Percentiles rank a stretch among this genome's conserved stretches.
Conservation (phyloP, 2,329 filamentous ascomycete genomes). For the Neonectria punicea region DNA sequence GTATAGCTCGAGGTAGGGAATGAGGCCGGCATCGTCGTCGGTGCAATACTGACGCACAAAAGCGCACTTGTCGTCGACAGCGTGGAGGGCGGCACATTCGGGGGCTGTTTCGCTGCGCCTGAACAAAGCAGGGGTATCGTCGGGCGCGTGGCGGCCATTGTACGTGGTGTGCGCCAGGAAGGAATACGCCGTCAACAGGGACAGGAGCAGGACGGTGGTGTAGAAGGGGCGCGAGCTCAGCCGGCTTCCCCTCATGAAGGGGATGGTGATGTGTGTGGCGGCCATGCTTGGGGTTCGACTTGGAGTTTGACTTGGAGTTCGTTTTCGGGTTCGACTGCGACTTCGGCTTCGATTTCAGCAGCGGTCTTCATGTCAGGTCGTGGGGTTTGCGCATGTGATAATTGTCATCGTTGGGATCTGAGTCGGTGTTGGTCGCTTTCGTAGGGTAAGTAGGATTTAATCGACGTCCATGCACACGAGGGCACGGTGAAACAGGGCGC, state of each 20-base stretch:
- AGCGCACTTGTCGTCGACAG: conserved; percentile 82
- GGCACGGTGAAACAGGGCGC: background rate
- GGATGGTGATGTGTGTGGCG: conserved; percentile 17
- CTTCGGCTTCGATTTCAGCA: conserved; percentile 2
- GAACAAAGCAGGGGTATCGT: conserved; percentile 31
- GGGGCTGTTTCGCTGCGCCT: conserved; percentile 46
- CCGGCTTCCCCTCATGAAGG: conserved; percentile 46
- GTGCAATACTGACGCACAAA: conserved; percentile 85
- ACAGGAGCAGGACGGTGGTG: conserved; percentile 58
- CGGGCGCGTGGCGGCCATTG: conserved; percentile 10
- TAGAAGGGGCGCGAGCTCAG: conserved; percentile 62
- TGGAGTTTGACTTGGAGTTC: background rate
- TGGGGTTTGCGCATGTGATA: conserved; percentile 27
- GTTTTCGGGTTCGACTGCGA: background rate
- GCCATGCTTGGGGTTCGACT: conserved; percentile 18
- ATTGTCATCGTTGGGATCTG: conserved; percentile 1
- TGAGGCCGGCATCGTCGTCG: conserved; percentile 88
- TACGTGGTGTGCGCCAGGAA: conserved; percentile 48
- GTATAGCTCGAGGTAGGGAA: conserved; percentile 90
- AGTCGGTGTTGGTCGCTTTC: background rate
- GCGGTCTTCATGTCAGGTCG: conserved; percentile 39
- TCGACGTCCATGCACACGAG: background rate
- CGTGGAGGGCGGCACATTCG: conserved; percentile 83
- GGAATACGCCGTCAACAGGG: conserved; percentile 57
- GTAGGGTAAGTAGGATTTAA: background rate